A percentile compares a stretch with the other conserved stretches of the same genome.
These are phyloP conservation scores for Lactifluus volemus DNA, from an alignment of 768 basidiomycete species.

Conservation along the genomic window DNA sequence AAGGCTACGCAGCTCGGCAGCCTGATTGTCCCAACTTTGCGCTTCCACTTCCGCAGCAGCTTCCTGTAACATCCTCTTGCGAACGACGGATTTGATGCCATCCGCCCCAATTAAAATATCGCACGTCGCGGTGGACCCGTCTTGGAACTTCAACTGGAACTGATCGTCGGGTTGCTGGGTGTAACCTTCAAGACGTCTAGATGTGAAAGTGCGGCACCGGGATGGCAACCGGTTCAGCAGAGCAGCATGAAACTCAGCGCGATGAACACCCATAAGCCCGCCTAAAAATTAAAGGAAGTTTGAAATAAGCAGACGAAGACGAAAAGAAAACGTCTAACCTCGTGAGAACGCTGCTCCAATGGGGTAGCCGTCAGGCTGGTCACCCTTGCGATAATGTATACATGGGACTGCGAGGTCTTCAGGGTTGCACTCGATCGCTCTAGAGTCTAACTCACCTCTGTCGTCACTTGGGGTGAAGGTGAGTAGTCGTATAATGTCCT, in stretches of 20 bases:
- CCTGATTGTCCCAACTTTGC: slow-evolving; percentile 31
- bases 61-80: too few relatives aligned
- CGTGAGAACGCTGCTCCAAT: too few relatives aligned
- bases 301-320: background rate
- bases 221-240: slow-evolving; percentile 40
- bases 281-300: slow-evolving; percentile 14
- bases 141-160: slow-evolving; percentile 36
- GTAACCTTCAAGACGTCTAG: slow-evolving; percentile 41
- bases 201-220: slow-evolving; percentile 29
- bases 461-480: background rate
- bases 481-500: slow-evolving; percentile 19
- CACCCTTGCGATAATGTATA: slow-evolving; percentile 43
- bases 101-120: too few relatives aligned
- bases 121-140: too few relatives aligned
- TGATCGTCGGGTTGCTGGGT: slow-evolving; percentile 30
- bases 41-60: slow-evolving; percentile 24
- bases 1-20: slow-evolving; percentile 17
- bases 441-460: background rate
- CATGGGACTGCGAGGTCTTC: slow-evolving; percentile 32
- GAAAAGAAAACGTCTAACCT: slow-evolving; percentile 21
- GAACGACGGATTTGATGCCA: too few relatives aligned
- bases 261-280: slow-evolving; percentile 40
- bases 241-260: slow-evolving; percentile 56
- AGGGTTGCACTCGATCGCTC: background rate
- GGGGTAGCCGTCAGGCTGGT: too few relatives aligned